Evolutionary conservation across 2,329 filamentous ascomycete genomes (phyloP).

Genomic region (Aspergillus sp.): DNA sequence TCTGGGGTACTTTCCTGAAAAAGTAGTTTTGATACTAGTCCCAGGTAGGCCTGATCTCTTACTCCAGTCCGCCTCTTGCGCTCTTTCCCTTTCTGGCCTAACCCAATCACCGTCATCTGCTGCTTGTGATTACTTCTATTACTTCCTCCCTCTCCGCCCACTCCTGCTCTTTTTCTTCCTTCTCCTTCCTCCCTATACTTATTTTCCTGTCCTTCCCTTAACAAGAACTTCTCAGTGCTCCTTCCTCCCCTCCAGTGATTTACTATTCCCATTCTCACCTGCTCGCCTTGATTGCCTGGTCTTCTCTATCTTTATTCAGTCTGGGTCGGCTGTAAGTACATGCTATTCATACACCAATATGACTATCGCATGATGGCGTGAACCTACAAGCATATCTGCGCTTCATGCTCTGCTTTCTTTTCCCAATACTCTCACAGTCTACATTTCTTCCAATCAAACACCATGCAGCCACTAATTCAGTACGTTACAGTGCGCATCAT

Average conservation of each 20-base stretch:
- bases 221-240: not conserved
- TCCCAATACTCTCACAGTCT: not conserved
- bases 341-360: not conserved
- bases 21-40: not conserved
- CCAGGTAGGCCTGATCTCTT: not conserved
- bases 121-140: slow-evolving; percentile 8
- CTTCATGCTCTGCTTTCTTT: not conserved
- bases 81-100: slow-evolving; percentile 16
- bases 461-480: slow-evolving; percentile 4
- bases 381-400: not conserved
- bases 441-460: not conserved
- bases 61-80: not conserved
- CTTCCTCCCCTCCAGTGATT: not conserved
- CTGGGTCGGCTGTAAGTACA: slow-evolving; percentile 12
- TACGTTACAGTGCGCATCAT: slow-evolving; percentile 20
- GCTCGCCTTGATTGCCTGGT: not conserved
- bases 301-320: not conserved
- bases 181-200: slow-evolving; percentile 4
- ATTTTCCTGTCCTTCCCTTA: not conserved
- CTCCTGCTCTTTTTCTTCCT: slow-evolving; percentile 2
- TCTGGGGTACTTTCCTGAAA: slow-evolving; percentile 12
- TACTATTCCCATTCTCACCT: not conserved
- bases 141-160: not conserved
- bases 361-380: not conserved
- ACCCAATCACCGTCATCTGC: slow-evolving; percentile 1